These are phyloP conservation scores for Ormosia emarginata DNA, from an alignment of 306 rosid species.

Conservation along the genomic window DNA sequence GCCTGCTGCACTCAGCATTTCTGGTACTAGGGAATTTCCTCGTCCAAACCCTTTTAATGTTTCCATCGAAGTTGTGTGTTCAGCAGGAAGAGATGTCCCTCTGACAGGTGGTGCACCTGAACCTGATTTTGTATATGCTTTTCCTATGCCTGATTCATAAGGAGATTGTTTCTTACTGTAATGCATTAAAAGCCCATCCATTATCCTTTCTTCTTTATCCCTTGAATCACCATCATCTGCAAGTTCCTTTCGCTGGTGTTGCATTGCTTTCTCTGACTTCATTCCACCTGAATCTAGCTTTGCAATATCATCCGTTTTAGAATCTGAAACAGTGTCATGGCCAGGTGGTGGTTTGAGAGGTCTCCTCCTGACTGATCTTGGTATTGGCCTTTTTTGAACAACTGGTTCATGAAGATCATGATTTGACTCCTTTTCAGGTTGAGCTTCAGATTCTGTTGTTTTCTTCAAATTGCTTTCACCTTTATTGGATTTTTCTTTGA, in stretches of 20 bases:
- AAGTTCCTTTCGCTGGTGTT: no score
- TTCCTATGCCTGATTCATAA: conserved; percentile 16
- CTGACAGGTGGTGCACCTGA: background rate
- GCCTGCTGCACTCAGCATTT: conserved; percentile 17
- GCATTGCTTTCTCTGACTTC: background rate
- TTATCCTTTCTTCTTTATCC: conserved; percentile 4
- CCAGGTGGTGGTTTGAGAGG: conserved; percentile 27
- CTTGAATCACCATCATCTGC: background rate
- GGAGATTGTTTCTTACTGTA: conserved; percentile 12
- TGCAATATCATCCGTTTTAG: background rate
- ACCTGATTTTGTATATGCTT: conserved; percentile 24
- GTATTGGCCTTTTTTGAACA: conserved; percentile 38
- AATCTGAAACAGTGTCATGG: background rate
- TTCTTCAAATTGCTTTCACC: conserved; percentile 27
- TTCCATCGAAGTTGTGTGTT: background rate
- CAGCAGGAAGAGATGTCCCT: conserved; percentile 41
- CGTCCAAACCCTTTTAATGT: conserved; percentile 7
- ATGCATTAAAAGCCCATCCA: conserved; percentile 30
- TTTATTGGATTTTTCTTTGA: conserved; percentile 31
- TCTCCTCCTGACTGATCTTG: conserved; percentile 65
- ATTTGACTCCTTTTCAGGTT: conserved; percentile 24
- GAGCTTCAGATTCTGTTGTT: background rate
- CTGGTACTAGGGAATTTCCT: conserved; percentile 42
- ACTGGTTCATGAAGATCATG: conserved; percentile 12
- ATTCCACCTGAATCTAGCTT: background rate